Conservation (phyloP, 352 stramenopile genomes). For the Phytophthora lateralis region DNA sequence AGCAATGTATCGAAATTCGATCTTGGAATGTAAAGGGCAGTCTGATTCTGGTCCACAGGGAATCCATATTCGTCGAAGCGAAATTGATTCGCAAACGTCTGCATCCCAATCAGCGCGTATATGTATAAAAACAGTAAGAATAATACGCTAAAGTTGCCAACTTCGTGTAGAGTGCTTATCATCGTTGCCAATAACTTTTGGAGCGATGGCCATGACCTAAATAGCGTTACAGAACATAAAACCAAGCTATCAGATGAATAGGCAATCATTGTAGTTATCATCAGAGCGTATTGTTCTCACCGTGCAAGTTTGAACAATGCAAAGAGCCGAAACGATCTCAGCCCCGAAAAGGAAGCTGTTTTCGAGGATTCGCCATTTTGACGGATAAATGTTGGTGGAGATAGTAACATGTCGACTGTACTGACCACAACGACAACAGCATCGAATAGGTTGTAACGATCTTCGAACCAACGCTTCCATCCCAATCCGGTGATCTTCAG, state of each 20-base stretch:
- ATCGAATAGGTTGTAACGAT: constrained; percentile 88
- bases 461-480: constrained; percentile 45
- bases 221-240: not conserved
- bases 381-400: constrained; percentile 45
- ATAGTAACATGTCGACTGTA: constrained; percentile 48
- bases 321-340: constrained; percentile 90
- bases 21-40: constrained; percentile 45
- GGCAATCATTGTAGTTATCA: not conserved
- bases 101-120: constrained; percentile 92
- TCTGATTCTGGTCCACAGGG: constrained; percentile 38
- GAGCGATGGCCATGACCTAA: constrained; percentile 89
- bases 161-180: constrained; percentile 85
- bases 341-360: constrained; percentile 61
- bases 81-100: constrained; percentile 93
- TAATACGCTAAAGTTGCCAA: constrained; percentile 92
- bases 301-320: constrained; percentile 91
- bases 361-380: constrained; percentile 25
- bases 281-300: constrained; percentile 12
- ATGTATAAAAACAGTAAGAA: constrained; percentile 95
- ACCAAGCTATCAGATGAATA: not conserved
- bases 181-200: constrained; percentile 93
- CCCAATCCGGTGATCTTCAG: constrained; percentile 84
- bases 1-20: constrained; percentile 75
- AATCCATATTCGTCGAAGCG: constrained; percentile 83
- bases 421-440: constrained; percentile 56